Percentiles rank a stretch among this genome's conserved stretches.
These are phyloP conservation scores for Amyloporia xantha DNA, from an alignment of 768 basidiomycete species.

Conservation along the genomic window DNA sequence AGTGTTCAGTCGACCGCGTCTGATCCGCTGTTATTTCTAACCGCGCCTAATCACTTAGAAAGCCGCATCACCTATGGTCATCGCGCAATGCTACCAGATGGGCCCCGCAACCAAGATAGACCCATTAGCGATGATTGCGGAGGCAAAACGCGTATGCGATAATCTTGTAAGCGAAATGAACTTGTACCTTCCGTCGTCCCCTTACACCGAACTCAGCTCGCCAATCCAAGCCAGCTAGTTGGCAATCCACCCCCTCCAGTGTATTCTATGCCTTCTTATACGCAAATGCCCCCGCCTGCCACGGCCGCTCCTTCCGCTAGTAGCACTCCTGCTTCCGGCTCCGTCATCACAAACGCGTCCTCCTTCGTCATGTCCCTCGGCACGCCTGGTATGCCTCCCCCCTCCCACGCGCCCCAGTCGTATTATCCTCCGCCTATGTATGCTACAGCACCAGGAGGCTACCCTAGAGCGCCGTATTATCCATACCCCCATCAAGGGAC, in stretches of 20 bases:
- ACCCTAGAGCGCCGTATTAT: conserved; percentile 62
- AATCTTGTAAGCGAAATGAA: conserved; percentile 41
- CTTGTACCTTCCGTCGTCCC: conserved; percentile 2
- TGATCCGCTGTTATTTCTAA: conserved; percentile 5
- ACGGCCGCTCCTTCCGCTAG: conserved; percentile 22
- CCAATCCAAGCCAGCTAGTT: conserved; percentile 66
- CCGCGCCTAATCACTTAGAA: conserved; percentile 26
- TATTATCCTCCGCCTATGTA: conserved; percentile 38
- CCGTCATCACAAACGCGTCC: conserved; percentile 63
- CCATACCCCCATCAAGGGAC: conserved; percentile 36
- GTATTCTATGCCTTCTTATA: conserved; percentile 21
- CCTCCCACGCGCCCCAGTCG: conserved; percentile 27
- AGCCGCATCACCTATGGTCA: conserved; percentile 58
- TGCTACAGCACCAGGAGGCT: conserved; percentile 32
- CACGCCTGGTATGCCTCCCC: conserved; percentile 33
- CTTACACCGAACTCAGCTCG: conserved; percentile 40
- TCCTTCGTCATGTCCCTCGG: conserved; percentile 69
- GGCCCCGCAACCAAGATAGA: conserved; percentile 65
- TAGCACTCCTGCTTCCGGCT: conserved; percentile 30
- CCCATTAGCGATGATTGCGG: conserved; percentile 63
- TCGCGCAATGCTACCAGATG: conserved; percentile 77
- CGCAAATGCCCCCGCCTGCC: conserved; percentile 22
- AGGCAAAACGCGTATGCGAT: conserved; percentile 76
- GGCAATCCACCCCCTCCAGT: conserved; percentile 45
- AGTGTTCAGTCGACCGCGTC: conserved; percentile 25